These are phyloP conservation scores for Cokeromyces recurvatus DNA, from an alignment of 371 early-diverging fungal genomes.

Conservation along the genomic window DNA sequence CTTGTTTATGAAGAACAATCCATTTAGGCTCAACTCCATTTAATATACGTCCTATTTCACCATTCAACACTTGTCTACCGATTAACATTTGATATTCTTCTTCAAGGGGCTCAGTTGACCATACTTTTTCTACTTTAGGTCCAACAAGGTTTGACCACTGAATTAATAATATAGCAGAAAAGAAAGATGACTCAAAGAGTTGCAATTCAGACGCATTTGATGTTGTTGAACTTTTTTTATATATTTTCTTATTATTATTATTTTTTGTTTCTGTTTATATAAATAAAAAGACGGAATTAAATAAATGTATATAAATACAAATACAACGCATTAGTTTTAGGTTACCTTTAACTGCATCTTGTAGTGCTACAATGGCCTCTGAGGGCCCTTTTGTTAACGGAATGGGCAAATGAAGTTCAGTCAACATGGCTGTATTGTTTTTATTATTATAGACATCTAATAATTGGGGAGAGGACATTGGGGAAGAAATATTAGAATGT, in stretches of 20 bases:
- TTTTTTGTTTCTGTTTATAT: no score
- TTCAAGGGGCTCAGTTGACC: slow-evolving; percentile 28
- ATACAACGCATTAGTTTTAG: no score
- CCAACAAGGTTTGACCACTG: slow-evolving; percentile 63
- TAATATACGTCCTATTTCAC: slow-evolving; percentile 45
- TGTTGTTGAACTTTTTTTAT: not conserved
- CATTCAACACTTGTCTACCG: slow-evolving; percentile 57
- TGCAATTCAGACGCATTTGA: slow-evolving; percentile 4
- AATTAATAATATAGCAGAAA: slow-evolving; percentile 50
- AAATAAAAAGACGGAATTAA: no score
- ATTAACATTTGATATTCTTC: slow-evolving; percentile 32
- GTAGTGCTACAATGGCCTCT: slow-evolving; percentile 43
- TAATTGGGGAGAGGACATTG: slow-evolving; percentile 25
- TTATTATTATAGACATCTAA: no score
- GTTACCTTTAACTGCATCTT: slow-evolving; percentile 46
- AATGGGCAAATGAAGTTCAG: slow-evolving; percentile 21
- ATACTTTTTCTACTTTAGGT: slow-evolving; percentile 54
- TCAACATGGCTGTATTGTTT: slow-evolving; percentile 6
- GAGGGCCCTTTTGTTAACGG: slow-evolving; percentile 30
- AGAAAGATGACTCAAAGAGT: slow-evolving; percentile 54
- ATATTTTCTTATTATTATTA: no score
- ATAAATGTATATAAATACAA: no score
- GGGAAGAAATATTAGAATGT: slow-evolving; percentile 4
- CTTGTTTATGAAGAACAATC: slow-evolving; percentile 47
- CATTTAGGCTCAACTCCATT: slow-evolving; percentile 48